Evolutionary conservation across 352 stramenopile genomes (phyloP).

Genomic region (Phytopythium oedochilum): DNA sequence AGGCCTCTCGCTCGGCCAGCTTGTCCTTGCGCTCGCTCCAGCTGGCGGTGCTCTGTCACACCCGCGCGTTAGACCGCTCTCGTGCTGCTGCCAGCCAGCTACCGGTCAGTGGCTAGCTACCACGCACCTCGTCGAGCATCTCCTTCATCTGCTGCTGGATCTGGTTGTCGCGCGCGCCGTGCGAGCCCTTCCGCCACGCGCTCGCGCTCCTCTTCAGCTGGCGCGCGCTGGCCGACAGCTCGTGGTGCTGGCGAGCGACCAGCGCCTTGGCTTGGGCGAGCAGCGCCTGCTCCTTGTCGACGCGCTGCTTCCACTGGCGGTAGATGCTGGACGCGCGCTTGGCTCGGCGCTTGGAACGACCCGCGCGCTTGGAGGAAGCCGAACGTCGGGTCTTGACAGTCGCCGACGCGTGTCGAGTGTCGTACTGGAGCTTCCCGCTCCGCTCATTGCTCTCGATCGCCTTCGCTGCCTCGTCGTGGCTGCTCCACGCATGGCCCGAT

Average conservation of each 20-base stretch:
- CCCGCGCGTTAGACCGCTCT: not conserved
- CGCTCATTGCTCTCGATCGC: not conserved
- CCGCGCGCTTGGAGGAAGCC: not conserved
- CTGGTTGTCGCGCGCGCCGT: slow-evolving; percentile 10
- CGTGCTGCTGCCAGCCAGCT: too few species aligned
- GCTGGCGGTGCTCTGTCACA: slow-evolving; percentile 23
- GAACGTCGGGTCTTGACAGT: not conserved
- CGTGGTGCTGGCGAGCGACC: slow-evolving; percentile 38
- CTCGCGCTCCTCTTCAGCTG: slow-evolving; percentile 47
- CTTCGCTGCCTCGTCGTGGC: not conserved
- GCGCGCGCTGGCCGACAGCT: slow-evolving; percentile 44
- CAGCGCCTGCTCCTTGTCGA: slow-evolving; percentile 40
- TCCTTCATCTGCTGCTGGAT: slow-evolving; percentile 54
- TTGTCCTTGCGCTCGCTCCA: slow-evolving; percentile 47
- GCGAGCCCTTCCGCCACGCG: slow-evolving; percentile 41
- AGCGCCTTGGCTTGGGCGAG: slow-evolving; percentile 38
- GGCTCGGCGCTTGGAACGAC: slow-evolving; percentile 1
- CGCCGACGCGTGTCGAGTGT: not conserved
- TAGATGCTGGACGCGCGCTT: slow-evolving; percentile 13
- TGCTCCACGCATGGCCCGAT: not conserved
- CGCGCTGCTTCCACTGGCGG: slow-evolving; percentile 38
- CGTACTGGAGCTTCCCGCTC: not conserved
- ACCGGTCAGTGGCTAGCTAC: not conserved
- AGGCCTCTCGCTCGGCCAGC: slow-evolving; percentile 41
- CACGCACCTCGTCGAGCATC: slow-evolving; percentile 52